These are phyloP conservation scores for Chrysanthemum makinoi DNA, from an alignment of 129 eudicot genomes.

Conservation along the genomic window DNA sequence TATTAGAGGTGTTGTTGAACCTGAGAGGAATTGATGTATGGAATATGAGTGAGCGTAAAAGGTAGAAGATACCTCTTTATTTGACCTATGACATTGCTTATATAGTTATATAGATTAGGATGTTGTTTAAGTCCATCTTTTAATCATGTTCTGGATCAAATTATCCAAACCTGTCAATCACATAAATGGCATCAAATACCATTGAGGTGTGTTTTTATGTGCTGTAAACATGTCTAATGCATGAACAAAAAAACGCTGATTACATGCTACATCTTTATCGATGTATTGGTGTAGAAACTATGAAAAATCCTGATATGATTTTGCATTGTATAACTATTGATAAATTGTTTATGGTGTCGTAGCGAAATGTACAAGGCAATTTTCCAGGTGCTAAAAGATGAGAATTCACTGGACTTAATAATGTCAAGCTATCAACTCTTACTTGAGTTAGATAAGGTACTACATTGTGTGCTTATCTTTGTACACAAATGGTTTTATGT, in stretches of 20 bases:
- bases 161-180: too few relatives aligned
- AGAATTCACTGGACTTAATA: constrained; percentile 61
- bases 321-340: constrained; percentile 3
- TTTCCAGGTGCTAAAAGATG: constrained; percentile 66
- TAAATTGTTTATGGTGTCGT: constrained; percentile 29
- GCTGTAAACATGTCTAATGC: not conserved
- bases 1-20: too few relatives aligned
- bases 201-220: not conserved
- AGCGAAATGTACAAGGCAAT: constrained; percentile 84
- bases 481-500: not conserved
- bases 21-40: too few relatives aligned
- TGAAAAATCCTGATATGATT: not conserved
- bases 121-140: too few relatives aligned
- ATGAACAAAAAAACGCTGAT: too few relatives aligned
- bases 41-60: too few relatives aligned
- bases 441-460: constrained; percentile 69
- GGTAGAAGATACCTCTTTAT: too few relatives aligned
- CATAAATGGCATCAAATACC: too few relatives aligned
- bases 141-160: too few relatives aligned
- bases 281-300: not conserved
- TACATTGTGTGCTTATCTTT: constrained; percentile 2
- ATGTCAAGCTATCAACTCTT: constrained; percentile 81
- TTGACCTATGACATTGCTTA: too few relatives aligned
- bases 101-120: too few relatives aligned
- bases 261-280: not conserved